Percentiles rank a stretch among this genome's conserved stretches.
phyloP scores from a whole-genome alignment of 371 early-diverging fungal genomes.

The Chytridium lagenaria region DNA sequence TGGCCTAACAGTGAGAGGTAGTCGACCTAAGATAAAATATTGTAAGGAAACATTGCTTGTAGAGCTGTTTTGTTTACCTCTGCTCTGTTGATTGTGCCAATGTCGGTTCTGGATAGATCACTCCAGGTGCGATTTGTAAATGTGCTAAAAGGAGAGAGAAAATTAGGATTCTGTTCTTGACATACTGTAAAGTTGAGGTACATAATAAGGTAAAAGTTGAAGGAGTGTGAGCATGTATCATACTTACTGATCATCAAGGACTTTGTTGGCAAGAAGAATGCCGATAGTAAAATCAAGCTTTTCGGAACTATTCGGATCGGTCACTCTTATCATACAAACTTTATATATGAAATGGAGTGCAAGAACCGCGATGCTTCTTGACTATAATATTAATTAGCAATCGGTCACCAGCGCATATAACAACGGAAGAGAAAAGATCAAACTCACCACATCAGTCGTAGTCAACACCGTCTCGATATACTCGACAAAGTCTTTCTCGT shows the following conservation, averaged over 20 bases:
- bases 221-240: too few relatives aligned
- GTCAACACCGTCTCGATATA: slow-evolving; percentile 32
- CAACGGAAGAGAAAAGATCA: not conserved
- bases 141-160: slow-evolving; percentile 19
- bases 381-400: slow-evolving; percentile 13
- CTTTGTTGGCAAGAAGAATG: slow-evolving; percentile 33
- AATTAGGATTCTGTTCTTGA: not conserved
- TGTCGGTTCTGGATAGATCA: slow-evolving; percentile 27
- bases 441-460: slow-evolving; percentile 34
- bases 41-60: too few relatives aligned
- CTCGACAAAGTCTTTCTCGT: slow-evolving; percentile 7
- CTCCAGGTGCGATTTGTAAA: slow-evolving; percentile 38
- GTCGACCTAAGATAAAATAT: not conserved
- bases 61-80: too few relatives aligned
- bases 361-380: slow-evolving; percentile 22
- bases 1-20: not conserved
- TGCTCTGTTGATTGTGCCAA: slow-evolving; percentile 22
- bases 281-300: slow-evolving; percentile 30
- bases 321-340: slow-evolving; percentile 6
- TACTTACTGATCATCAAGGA: slow-evolving; percentile 35
- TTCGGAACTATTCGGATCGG: not conserved
- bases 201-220: slow-evolving; percentile 3
- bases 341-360: slow-evolving; percentile 23
- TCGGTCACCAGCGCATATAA: not conserved
- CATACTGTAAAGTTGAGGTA: not conserved